Conservation (phyloP, 257 asterid species). For the Solanum stenotomum region DNA sequence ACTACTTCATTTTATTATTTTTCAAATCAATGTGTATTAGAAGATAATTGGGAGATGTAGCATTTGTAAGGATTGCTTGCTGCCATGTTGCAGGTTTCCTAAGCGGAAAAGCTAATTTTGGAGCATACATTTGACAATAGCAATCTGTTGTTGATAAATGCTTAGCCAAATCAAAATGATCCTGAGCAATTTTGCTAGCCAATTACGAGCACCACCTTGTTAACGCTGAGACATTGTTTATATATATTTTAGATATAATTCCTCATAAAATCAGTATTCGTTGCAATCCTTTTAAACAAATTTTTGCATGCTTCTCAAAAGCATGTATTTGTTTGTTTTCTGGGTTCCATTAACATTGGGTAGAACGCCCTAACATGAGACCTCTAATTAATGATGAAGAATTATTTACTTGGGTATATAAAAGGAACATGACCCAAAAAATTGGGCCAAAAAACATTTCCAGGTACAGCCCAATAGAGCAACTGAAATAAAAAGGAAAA, state of each 20-base stretch:
- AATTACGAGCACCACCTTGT: background rate
- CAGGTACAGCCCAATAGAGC: background rate
- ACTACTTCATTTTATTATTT: background rate
- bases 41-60: background rate
- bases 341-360: background rate
- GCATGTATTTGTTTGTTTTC: background rate
- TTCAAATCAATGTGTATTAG: background rate
- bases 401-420: background rate
- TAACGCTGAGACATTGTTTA: background rate
- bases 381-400: no score
- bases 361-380: no score
- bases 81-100: background rate
- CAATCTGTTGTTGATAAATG: background rate
- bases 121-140: background rate
- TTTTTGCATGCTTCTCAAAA: background rate
- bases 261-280: background rate
- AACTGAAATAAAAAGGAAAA: background rate
- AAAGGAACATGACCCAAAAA: background rate
- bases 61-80: background rate
- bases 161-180: background rate
- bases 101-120: background rate
- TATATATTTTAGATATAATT: slow-evolving; percentile 8
- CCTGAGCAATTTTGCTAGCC: background rate
- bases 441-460: background rate
- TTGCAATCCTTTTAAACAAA: background rate